Evolutionary conservation across 371 early-diverging fungal genomes (phyloP).

Genomic region (Sporodiniella umbellata): DNA sequence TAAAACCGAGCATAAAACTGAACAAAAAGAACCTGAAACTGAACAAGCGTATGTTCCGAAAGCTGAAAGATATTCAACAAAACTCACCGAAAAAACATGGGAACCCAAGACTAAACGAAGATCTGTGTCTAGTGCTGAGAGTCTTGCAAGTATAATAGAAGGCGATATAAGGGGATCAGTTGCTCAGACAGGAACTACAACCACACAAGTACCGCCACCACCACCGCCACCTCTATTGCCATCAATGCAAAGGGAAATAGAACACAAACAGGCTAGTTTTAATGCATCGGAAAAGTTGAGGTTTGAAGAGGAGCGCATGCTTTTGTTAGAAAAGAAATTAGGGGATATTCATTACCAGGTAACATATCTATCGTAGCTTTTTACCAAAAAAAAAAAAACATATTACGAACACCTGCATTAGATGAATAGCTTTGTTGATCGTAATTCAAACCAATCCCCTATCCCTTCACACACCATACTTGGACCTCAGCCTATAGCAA

Average conservation of each 20-base stretch:
- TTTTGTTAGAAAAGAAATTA: background rate
- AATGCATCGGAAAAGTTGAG: background rate
- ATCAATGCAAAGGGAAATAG: background rate
- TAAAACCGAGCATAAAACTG: background rate
- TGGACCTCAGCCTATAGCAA: background rate
- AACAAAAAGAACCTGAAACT: background rate
- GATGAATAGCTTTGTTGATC: background rate
- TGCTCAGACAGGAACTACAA: no score
- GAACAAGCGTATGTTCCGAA: background rate
- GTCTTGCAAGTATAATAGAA: no score
- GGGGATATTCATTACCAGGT: background rate
- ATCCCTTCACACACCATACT: background rate
- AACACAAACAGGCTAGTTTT: background rate
- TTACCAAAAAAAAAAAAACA: background rate
- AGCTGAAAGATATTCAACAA: background rate
- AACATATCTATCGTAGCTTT: background rate
- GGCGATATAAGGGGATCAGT: no score
- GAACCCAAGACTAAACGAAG: no score
- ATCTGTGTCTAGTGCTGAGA: no score
- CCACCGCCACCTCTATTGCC: slow-evolving; percentile 1
- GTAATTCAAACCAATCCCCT: background rate
- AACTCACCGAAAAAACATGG: no score
- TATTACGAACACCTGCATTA: no score
- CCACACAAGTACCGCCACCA: background rate
- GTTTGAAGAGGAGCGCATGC: background rate